These are phyloP conservation scores for Trichoderma sp. DNA, from an alignment of 2,329 filamentous ascomycete genomes.

Conservation along the genomic window DNA sequence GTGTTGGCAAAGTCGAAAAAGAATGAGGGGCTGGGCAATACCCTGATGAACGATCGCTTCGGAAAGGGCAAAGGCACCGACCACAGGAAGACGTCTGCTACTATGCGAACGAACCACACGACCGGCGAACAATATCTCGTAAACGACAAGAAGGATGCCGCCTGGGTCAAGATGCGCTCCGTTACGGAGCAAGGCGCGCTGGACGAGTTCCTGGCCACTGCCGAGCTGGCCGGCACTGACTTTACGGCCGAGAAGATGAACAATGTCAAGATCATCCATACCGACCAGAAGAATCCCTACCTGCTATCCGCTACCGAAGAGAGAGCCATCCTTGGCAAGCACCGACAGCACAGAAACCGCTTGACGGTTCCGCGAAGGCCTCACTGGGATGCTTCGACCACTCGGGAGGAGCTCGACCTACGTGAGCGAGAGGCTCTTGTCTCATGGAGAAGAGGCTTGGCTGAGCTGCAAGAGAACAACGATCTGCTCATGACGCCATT, in stretches of 20 bases:
- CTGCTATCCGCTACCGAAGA: slow-evolving; percentile 85
- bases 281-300: slow-evolving; percentile 94
- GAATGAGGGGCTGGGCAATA: slow-evolving; percentile 90
- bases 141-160: slow-evolving; percentile 84
- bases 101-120: slow-evolving; percentile 70
- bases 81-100: slow-evolving; percentile 66
- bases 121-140: slow-evolving; percentile 91
- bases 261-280: slow-evolving; percentile 98
- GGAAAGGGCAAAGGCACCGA: slow-evolving; percentile 86
- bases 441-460: slow-evolving; percentile 85
- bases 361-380: slow-evolving; percentile 90
- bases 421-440: slow-evolving; percentile 80
- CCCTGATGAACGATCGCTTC: slow-evolving; percentile 98
- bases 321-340: slow-evolving; percentile 73
- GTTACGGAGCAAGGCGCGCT: slow-evolving; percentile 96
- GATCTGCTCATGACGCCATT: slow-evolving; percentile 97
- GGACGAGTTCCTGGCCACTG: slow-evolving; percentile 94
- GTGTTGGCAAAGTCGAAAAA: slow-evolving; percentile 87
- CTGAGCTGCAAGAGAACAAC: slow-evolving; percentile 90
- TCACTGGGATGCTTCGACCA: slow-evolving; percentile 84
- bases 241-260: slow-evolving; percentile 99
- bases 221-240: slow-evolving; percentile 95
- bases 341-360: slow-evolving; percentile 74
- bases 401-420: slow-evolving; percentile 75
- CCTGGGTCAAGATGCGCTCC: slow-evolving; percentile 99